Evolutionary conservation across 306 rosid species (phyloP), one percentile per base, ranked within the genome.

Genomic region (Pyrus betulifolia): DNA sequence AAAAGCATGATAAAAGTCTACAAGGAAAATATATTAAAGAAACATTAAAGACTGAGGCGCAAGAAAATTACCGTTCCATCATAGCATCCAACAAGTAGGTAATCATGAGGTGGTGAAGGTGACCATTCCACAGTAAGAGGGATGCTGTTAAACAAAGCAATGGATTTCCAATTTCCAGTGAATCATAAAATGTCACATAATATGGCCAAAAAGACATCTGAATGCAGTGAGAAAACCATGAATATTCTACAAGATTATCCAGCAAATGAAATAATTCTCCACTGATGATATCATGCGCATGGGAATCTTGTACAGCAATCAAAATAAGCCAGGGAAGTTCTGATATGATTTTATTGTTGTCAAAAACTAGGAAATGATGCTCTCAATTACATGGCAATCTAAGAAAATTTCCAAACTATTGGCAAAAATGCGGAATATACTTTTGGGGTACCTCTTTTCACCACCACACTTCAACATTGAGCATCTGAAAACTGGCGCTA

Each of bases 61-160:
- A 51, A 57, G 63, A 76, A 73, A 71, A 61, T 75, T 90, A 95
- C 99, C 80, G 92, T 95, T 83, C 97, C 99, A 86, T 95, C 99
- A 74, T 92, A 93, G 88, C 99, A 95, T 78, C 99, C 97, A 63
- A 89, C 97, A 61, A 92, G 85, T 71, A 95, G 72, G 82, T 80
- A 89, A 72, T 95, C 93, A 78, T 95, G 88, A 73, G 97, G 92
- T 61, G 93, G 84, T 15, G 86, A 83, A 76, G 85, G 70, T 8
- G 98, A 95, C 98, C 98, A 95, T 81, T 95, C 98, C 83, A 95
- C 82, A 59, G 97, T 89, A 81, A 95, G 79, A 55, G 96, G 97
- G 84, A 92, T 92, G 87, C 98, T 94, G 90, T 74, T 73, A 77
- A 66, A 57, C 57, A 82, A 77, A 52, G 83, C 51, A 84, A 68